A percentile compares a stretch with the other conserved stretches of the same genome.
phyloP scores from a whole-genome alignment of 106 monocot genomes.

The Dendrobium catenatum region DNA sequence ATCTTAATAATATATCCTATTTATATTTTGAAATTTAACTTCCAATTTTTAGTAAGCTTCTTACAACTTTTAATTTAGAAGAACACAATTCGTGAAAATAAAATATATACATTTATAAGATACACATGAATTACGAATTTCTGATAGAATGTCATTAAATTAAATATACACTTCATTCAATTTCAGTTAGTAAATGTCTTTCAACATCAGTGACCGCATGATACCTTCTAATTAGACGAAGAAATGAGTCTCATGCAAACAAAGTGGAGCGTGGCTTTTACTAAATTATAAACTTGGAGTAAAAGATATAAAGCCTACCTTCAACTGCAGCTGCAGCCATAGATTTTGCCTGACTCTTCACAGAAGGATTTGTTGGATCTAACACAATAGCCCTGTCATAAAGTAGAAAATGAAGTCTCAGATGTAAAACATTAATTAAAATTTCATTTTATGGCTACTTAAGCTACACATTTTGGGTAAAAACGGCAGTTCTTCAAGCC shows the following conservation, averaged over 20 bases:
- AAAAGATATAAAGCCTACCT: slow-evolving; percentile 36
- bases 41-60: neutral
- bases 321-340: slow-evolving; percentile 90
- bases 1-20: neutral
- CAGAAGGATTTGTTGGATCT: slow-evolving; percentile 89
- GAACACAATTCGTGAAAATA: neutral
- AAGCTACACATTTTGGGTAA: too few relatives aligned
- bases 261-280: neutral
- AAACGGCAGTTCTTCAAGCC: too few relatives aligned
- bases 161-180: neutral
- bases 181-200: neutral
- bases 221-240: neutral
- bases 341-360: slow-evolving; percentile 73
- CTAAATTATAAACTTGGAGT: slow-evolving; percentile 1
- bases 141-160: neutral
- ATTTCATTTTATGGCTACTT: too few relatives aligned
- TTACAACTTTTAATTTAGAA: neutral
- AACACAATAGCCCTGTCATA: slow-evolving; percentile 66
- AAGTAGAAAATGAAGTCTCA: neutral
- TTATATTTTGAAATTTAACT: neutral
- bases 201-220: neutral
- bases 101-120: neutral
- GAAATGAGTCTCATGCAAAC: neutral
- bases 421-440: neutral
- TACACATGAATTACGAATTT: neutral